These are phyloP conservation scores for Pseudogymnoascus sp. DNA, from an alignment of 2,329 filamentous ascomycete species.

Conservation along the genomic window DNA sequence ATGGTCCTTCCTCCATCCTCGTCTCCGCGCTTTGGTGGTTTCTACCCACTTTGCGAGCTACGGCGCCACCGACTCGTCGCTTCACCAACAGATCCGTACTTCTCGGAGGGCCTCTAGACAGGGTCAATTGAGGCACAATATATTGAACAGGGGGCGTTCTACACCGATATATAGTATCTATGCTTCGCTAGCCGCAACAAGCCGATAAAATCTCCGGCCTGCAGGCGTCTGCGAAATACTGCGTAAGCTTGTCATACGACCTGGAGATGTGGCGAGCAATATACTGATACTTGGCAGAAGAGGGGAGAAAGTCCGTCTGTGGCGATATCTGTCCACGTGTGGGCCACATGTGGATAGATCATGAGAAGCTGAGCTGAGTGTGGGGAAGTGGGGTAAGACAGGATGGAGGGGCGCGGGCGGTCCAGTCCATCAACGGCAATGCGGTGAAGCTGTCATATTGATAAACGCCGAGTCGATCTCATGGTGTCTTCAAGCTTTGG, in stretches of 20 bases:
- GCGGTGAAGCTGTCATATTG: neutral
- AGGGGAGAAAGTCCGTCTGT: neutral
- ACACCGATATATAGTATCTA: neutral
- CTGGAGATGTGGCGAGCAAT: constrained; percentile 3
- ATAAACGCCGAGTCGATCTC: neutral
- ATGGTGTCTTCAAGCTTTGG: neutral
- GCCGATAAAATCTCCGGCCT: constrained; percentile 7
- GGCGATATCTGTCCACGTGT: neutral
- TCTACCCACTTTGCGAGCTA: neutral
- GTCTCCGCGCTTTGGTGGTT: neutral
- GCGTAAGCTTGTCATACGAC: constrained; percentile 3
- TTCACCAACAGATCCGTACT: neutral
- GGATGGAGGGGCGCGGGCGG: neutral
- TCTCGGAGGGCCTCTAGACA: neutral
- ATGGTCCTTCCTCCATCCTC: neutral
- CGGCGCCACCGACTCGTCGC: neutral
- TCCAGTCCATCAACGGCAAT: neutral
- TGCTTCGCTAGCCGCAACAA: constrained; percentile 4
- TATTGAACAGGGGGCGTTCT: neutral
- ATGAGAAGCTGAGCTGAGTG: neutral
- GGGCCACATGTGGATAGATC: neutral
- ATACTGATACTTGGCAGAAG: constrained; percentile 3
- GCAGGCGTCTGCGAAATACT: neutral
- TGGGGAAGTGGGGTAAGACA: neutral
- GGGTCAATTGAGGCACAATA: constrained; percentile 8